Evolutionary conservation across 306 rosid genomes (phyloP), one percentile per base, ranked within the genome.

Genomic region (Abrus pulchellus): DNA sequence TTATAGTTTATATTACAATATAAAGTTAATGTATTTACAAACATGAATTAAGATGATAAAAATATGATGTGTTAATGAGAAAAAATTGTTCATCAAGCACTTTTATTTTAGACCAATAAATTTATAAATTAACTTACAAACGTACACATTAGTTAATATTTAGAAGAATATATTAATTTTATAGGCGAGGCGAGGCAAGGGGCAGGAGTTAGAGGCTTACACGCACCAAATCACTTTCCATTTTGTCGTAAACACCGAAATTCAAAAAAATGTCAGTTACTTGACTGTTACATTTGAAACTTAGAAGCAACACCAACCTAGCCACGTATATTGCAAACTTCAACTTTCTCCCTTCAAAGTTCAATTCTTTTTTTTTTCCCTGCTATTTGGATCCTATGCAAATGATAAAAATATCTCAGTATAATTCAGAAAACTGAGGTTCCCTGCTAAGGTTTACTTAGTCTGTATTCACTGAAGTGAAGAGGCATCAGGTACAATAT

Each of bases 271-370:
- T 2, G 50, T 63, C 32, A 43, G 36, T 40, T 40, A 20, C 52
- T 65, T 14, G 0, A 27, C 43, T 29, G 56, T 47, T 68, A 9
- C 29, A 10, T 9, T 74, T 54, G 48, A 73, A 81, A 64, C 76
- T 60, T 69, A 2, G 9, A 82, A 82, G 85, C 78, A 82, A 82
- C 11, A 59, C 29, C 71, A 1, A 12, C 65, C 65, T 1, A 56
- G 0, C 75, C 75, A 29, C 34, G 47, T 36, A 41, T 43, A 54
- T 56, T 9, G n/a, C 57, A 7, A 47, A 20, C 3, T 13, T 32
- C 55, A 28, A 9, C 50, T 13, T 63, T 63, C 48, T 6, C 48
- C 1, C 10, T 63, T 63, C 69, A 11, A 36, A 14, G 6, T 64
- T 40, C 13, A n/a, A 32, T 1, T n/a, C 48, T 6, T 13, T 66